Evolutionary conservation across 1,139 yeast genomes (phyloP).

Genomic region (Yamadazyma pseudoaaseri): DNA sequence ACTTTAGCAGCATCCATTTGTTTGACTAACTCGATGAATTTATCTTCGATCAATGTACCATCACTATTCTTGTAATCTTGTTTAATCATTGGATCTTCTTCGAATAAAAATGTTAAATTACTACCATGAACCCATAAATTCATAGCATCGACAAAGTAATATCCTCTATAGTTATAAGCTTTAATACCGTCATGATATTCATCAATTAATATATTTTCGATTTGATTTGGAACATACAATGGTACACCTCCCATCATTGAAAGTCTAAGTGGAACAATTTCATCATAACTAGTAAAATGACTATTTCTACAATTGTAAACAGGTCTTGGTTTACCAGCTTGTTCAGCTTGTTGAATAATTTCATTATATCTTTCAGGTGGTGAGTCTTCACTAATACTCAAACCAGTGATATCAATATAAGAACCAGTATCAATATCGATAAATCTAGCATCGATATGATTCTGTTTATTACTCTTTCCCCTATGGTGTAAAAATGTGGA

Average conservation of each 20-base stretch:
- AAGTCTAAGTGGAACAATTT: conserved; percentile 29
- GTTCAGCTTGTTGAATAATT: conserved; percentile 8
- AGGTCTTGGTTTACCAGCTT: conserved; percentile 18
- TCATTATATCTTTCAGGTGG: conserved; percentile 32
- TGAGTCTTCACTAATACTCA: conserved; percentile 37
- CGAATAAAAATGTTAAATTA: conserved; percentile 18
- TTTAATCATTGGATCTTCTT: conserved; percentile 18
- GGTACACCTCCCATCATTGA: conserved; percentile 34
- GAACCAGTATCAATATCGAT: conserved; percentile 75
- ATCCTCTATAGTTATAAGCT: conserved; percentile 20
- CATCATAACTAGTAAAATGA: conserved; percentile 36
- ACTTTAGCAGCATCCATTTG: conserved; percentile 27
- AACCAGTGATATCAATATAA: conserved; percentile 67
- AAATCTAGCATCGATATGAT: conserved; percentile 80
- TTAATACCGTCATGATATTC: conserved; percentile 32
- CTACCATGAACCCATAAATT: conserved; percentile 28
- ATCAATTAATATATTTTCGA: conserved; percentile 23
- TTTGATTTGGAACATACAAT: conserved; percentile 31
- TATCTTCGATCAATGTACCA: conserved; percentile 13
- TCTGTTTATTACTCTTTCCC: conserved; percentile 36
- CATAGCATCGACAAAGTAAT: conserved; percentile 31
- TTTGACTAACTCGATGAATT: conserved; percentile 16
- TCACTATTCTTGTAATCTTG: conserved; percentile 11
- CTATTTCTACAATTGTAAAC: conserved; percentile 46
- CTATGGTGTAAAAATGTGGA: conserved; percentile 36